Evolutionary conservation across 345 rosid genomes (phyloP).

Genomic region (Lepidium sativum): DNA sequence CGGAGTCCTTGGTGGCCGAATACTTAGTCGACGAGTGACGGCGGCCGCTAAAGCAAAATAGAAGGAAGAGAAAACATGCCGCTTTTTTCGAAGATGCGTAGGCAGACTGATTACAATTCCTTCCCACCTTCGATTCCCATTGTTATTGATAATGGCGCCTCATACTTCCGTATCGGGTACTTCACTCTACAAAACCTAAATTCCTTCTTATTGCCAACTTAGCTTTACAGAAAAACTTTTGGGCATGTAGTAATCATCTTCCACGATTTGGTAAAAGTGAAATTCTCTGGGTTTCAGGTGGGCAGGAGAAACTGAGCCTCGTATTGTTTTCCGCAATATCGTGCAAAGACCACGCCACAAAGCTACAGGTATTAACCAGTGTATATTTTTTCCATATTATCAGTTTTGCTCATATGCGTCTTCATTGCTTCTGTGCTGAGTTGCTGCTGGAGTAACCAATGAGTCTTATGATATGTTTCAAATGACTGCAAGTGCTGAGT

Average conservation of each 20-base stretch:
- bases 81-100: constrained; percentile 40
- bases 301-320: constrained; percentile 96
- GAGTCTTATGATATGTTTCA: background rate
- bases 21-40: background rate
- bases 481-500: background rate
- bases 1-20: background rate
- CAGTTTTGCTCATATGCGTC: background rate
- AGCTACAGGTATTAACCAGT: constrained; percentile 47
- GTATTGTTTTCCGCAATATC: constrained; percentile 89
- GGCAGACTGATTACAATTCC: constrained; percentile 68
- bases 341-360: constrained; percentile 98
- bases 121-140: constrained; percentile 71
- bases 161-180: constrained; percentile 94
- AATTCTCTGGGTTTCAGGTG: constrained; percentile 38
- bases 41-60: background rate
- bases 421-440: background rate
- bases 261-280: background rate
- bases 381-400: background rate
- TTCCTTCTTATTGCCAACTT: background rate
- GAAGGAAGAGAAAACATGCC: constrained; percentile 36
- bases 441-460: background rate
- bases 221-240: background rate
- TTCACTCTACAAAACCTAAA: constrained; percentile 29
- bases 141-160: constrained; percentile 97
- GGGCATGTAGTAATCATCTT: background rate